Evolutionary conservation across 805 yeast genomes (phyloP).

Genomic region (Candida pseudofarinosa): DNA sequence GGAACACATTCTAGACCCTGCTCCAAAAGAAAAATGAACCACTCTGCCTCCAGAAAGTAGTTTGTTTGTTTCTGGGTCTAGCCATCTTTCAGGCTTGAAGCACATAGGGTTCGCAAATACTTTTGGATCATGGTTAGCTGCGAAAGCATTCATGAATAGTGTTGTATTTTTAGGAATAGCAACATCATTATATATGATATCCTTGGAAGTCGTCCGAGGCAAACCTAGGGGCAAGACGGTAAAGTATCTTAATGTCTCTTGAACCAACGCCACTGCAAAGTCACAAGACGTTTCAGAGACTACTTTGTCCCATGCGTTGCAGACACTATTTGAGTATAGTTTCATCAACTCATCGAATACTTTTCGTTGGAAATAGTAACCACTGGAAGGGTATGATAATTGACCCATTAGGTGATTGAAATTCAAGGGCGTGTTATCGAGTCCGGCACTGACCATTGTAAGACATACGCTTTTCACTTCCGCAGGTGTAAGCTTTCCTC

Average conservation of each 20-base stretch:
- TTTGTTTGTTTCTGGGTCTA: slow-evolving; percentile 23
- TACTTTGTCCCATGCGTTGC: slow-evolving; percentile 32
- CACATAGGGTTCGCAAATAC: slow-evolving; percentile 40
- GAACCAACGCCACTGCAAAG: slow-evolving; percentile 53
- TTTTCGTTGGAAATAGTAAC: slow-evolving; percentile 10
- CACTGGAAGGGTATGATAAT: slow-evolving; percentile 37
- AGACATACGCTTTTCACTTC: slow-evolving; percentile 61
- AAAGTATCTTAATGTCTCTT: slow-evolving; percentile 59
- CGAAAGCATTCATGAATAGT: slow-evolving; percentile 63
- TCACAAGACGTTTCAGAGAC: slow-evolving; percentile 33
- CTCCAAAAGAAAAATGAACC: slow-evolving; percentile 60
- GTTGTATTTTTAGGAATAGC: slow-evolving; percentile 54
- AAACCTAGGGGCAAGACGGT: slow-evolving; percentile 65
- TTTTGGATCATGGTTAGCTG: slow-evolving; percentile 60
- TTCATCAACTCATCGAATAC: slow-evolving; percentile 41
- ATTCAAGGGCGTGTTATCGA: slow-evolving; percentile 67
- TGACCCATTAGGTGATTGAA: slow-evolving; percentile 60
- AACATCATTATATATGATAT: slow-evolving; percentile 35
- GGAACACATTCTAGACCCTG: slow-evolving; percentile 69
- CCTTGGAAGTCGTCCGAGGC: slow-evolving; percentile 57
- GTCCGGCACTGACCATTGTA: slow-evolving; percentile 76
- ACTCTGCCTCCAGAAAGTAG: slow-evolving; percentile 9
- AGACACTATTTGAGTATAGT: slow-evolving; percentile 23
- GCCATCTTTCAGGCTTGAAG: slow-evolving; percentile 54
- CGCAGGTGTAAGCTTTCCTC: slow-evolving; percentile 16